phyloP scores from a whole-genome alignment of 129 eudicot species.

The Kitagawia praeruptora region DNA sequence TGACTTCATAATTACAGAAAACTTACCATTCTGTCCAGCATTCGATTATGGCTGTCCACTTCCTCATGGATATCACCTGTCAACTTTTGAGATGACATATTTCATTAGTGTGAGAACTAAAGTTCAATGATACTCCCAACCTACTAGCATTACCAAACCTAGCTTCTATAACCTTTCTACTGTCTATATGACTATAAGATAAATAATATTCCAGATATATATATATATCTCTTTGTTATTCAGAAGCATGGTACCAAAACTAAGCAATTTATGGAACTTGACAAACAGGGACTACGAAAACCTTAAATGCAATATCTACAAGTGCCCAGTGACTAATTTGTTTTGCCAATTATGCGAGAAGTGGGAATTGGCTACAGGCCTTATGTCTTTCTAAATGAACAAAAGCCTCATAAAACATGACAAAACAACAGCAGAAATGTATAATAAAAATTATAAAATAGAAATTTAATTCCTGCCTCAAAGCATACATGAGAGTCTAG shows the following conservation, averaged over 20 bases:
- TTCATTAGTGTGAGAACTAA: neutral
- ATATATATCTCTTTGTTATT: neutral
- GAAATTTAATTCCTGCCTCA: neutral
- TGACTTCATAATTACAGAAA: neutral
- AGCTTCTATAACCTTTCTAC: neutral
- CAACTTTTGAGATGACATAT: conserved; percentile 43
- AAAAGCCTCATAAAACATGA: neutral
- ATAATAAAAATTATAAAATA: too few species aligned
- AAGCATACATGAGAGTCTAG: neutral
- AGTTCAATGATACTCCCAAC: neutral
- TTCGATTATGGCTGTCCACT: conserved; percentile 80
- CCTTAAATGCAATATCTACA: neutral
- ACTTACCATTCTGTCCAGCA: conserved; percentile 92
- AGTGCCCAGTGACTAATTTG: neutral
- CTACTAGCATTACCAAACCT: neutral
- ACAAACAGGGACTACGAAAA: neutral
- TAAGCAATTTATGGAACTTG: neutral
- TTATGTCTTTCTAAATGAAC: neutral
- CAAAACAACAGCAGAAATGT: neutral
- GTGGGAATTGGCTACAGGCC: neutral
- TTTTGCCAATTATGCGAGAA: neutral
- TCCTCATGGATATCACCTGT: conserved; percentile 89
- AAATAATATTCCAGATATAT: neutral
- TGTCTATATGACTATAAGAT: neutral
- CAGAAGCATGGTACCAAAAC: neutral